Conservation (phyloP, 2,329 filamentous ascomycete genomes). For the Epichloe gansuensis region DNA sequence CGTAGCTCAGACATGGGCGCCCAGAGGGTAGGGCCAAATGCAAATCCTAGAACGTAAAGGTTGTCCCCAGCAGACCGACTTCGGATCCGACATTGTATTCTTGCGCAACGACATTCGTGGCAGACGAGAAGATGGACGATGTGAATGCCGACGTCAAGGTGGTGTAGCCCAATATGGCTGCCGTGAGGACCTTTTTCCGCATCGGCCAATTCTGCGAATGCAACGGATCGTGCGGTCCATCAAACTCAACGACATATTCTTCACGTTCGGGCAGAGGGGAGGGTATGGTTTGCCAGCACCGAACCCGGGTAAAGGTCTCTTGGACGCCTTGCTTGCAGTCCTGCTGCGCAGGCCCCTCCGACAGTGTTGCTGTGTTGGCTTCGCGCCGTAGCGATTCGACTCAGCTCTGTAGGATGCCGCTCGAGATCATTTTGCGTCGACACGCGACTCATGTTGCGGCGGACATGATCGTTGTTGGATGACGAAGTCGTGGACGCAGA, state of each 20-base stretch:
- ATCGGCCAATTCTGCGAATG: conserved; percentile 83
- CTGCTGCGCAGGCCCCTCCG: conserved; percentile 34
- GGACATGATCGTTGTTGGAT: conserved; percentile 22
- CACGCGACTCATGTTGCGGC: conserved; percentile 44
- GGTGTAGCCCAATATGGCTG: conserved; percentile 59
- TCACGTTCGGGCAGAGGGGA: conserved; percentile 57
- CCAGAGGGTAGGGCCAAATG: conserved; percentile 59
- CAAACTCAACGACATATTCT: conserved; percentile 75
- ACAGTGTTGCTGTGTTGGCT: conserved; percentile 64
- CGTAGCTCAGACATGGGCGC: conserved; percentile 62
- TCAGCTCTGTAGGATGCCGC: conserved; percentile 55
- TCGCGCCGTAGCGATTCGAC: conserved; percentile 57
- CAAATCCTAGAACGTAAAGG: conserved; percentile 60
- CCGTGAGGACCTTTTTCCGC: conserved; percentile 61
- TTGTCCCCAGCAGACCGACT: conserved; percentile 53
- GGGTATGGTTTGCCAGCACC: conserved; percentile 66
- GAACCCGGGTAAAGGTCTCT: conserved; percentile 53
- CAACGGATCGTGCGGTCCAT: conserved; percentile 69
- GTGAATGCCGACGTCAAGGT: conserved; percentile 61
- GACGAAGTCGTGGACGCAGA: conserved; percentile 38
- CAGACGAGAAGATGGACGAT: conserved; percentile 62
- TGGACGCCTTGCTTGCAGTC: conserved; percentile 33
- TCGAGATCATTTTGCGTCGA: conserved; percentile 57
- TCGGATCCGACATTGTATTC: conserved; percentile 50
- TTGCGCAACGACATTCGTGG: conserved; percentile 42